phyloP scores from a whole-genome alignment of 2,329 filamentous ascomycete genomes.

The Falciphora oryzae region DNA sequence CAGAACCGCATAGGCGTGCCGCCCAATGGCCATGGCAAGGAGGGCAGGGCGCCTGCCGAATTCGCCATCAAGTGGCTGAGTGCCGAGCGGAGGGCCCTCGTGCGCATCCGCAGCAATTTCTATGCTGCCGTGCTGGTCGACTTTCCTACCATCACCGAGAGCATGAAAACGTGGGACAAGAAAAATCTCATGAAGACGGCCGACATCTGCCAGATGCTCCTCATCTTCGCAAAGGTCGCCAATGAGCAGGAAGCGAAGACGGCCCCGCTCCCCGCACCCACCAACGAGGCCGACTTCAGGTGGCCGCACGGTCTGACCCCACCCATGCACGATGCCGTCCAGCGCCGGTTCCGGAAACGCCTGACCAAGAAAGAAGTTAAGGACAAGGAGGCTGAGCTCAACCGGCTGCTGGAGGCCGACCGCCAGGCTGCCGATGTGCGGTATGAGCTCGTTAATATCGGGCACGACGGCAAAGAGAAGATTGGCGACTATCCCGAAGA shows the following conservation, averaged over 20 bases:
- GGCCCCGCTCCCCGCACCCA: slow-evolving; percentile 58
- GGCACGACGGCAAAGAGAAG: slow-evolving; percentile 19
- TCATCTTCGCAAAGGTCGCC: slow-evolving; percentile 65
- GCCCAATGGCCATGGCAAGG: slow-evolving; percentile 26
- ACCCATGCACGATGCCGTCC: slow-evolving; percentile 79
- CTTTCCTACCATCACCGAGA: slow-evolving; percentile 79
- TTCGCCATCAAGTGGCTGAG: slow-evolving; percentile 73
- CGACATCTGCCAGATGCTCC: slow-evolving; percentile 83
- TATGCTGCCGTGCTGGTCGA: slow-evolving; percentile 80
- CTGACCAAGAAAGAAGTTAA: slow-evolving; percentile 79
- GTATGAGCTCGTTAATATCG: slow-evolving; percentile 60
- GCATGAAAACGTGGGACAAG: slow-evolving; percentile 90
- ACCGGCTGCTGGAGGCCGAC: slow-evolving; percentile 67
- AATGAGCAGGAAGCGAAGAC: slow-evolving; percentile 60
- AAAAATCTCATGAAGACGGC: slow-evolving; percentile 84
- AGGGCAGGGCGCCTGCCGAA: slow-evolving; percentile 60
- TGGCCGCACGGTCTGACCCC: slow-evolving; percentile 86
- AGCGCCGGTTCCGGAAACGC: slow-evolving; percentile 76
- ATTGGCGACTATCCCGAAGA: slow-evolving; percentile 31
- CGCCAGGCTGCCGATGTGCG: slow-evolving; percentile 51
- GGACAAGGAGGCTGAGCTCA: slow-evolving; percentile 74
- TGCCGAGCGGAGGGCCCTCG: slow-evolving; percentile 66
- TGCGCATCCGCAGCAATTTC: slow-evolving; percentile 62
- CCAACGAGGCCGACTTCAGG: slow-evolving; percentile 62
- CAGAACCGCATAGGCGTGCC: slow-evolving; percentile 70